Conservation (phyloP, 1,139 yeast genomes). For the Schizosaccharomyces versatilis region DNA sequence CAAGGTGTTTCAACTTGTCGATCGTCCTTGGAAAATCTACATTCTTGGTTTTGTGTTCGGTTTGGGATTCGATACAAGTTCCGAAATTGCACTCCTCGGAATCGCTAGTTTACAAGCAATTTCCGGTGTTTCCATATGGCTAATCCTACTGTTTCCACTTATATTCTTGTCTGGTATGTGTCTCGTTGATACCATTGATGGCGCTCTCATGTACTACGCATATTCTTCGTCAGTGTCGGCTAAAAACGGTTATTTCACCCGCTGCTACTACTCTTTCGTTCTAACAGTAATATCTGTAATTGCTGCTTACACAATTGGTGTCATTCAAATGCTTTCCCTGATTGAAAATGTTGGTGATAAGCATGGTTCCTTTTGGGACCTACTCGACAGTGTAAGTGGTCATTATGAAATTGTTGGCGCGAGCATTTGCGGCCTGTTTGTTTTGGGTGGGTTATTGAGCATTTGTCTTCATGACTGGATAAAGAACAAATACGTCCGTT, state of each 20-base stretch:
- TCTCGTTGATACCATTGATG: slow-evolving; percentile 9
- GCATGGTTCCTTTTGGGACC: slow-evolving; percentile 8
- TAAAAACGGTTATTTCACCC: neutral
- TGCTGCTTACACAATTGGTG: slow-evolving; percentile 8
- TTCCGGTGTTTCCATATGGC: slow-evolving; percentile 5
- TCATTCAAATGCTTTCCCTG: slow-evolving; percentile 8
- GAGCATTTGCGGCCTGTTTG: slow-evolving; percentile 7
- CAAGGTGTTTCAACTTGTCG: slow-evolving; percentile 6
- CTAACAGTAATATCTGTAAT: slow-evolving; percentile 8
- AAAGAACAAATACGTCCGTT: neutral
- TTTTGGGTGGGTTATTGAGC: slow-evolving; percentile 2
- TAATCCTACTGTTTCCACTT: slow-evolving; percentile 8
- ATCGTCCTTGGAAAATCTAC: slow-evolving; percentile 10
- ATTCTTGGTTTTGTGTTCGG: slow-evolving; percentile 10
- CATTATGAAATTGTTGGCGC: slow-evolving; percentile 9
- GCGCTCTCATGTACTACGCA: slow-evolving; percentile 8
- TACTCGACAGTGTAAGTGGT: slow-evolving; percentile 7
- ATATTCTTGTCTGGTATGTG: slow-evolving; percentile 9
- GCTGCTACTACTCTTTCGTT: slow-evolving; percentile 7
- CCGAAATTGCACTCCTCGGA: slow-evolving; percentile 9
- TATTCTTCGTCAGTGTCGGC: slow-evolving; percentile 4
- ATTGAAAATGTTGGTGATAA: slow-evolving; percentile 5
- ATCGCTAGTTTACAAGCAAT: slow-evolving; percentile 8
- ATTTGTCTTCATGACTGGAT: neutral
- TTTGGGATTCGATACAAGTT: slow-evolving; percentile 9